These are phyloP conservation scores for Hymenoscyphus scutula DNA, from an alignment of 2,329 filamentous ascomycete species.

Conservation along the genomic window DNA sequence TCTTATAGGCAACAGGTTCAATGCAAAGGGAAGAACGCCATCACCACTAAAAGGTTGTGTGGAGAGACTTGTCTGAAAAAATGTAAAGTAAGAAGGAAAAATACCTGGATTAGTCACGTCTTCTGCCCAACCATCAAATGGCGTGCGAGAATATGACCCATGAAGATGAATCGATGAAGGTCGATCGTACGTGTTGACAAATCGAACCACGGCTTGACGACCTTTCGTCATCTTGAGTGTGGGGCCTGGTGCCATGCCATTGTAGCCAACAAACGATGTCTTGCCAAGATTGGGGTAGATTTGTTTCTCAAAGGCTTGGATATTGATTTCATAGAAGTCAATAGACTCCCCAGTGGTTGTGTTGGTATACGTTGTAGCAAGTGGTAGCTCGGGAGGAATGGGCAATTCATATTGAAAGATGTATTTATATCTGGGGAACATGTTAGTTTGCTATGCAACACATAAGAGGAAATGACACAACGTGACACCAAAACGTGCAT, in stretches of 20 bases:
- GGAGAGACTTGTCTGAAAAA: too few relatives aligned
- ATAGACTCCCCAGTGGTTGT: conserved; percentile 32
- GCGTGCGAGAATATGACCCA: conserved; percentile 49
- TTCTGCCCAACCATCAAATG: conserved; percentile 54
- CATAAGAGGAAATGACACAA: too few relatives aligned
- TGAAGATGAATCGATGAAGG: conserved; percentile 53
- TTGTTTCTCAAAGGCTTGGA: conserved; percentile 41
- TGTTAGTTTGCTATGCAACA: not conserved
- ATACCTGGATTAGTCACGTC: conserved; percentile 46
- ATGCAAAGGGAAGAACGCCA: too few relatives aligned
- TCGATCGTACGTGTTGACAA: conserved; percentile 48
- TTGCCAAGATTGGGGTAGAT: conserved; percentile 43
- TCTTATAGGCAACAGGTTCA: too few relatives aligned
- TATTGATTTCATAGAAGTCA: conserved; percentile 47
- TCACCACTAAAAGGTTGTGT: too few relatives aligned
- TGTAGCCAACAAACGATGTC: conserved; percentile 48
- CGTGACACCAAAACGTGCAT: too few relatives aligned
- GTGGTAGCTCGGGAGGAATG: conserved; percentile 20
- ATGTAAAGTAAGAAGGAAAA: too few relatives aligned
- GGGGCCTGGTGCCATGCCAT: conserved; percentile 54
- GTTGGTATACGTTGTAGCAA: conserved; percentile 21
- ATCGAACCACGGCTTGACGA: conserved; percentile 52
- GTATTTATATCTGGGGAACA: conserved; percentile 23
- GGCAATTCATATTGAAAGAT: conserved; percentile 25
- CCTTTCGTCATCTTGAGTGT: conserved; percentile 49